phyloP scores from a whole-genome alignment of 352 stramenopile species.

The Vaucheria bursata region DNA sequence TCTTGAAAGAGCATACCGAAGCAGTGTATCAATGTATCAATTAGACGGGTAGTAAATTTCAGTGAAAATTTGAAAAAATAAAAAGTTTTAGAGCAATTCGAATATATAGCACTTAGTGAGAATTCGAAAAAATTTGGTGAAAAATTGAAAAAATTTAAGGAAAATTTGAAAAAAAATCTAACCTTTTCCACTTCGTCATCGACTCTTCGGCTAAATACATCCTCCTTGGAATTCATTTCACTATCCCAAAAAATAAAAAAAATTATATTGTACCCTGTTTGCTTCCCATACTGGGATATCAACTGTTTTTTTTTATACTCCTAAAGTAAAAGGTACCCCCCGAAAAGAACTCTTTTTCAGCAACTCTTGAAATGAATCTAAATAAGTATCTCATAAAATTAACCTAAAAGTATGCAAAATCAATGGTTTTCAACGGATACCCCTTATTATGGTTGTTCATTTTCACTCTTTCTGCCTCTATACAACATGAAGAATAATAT shows the following conservation, averaged over 20 bases:
- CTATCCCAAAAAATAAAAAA: not conserved
- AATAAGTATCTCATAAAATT: not conserved
- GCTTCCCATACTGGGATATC: not conserved
- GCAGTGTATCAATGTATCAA: too few species aligned
- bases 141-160: not conserved
- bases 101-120: not conserved
- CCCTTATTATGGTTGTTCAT: too few species aligned
- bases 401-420: too few species aligned
- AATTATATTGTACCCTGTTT: not conserved
- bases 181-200: slow-evolving; percentile 27
- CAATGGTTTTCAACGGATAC: too few species aligned
- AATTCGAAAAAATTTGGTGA: not conserved
- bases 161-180: slow-evolving; percentile 4
- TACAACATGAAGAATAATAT: too few species aligned
- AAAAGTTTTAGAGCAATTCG: not conserved
- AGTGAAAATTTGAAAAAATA: not conserved
- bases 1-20: too few species aligned
- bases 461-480: too few species aligned
- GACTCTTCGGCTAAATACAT: slow-evolving; percentile 17
- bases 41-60: too few species aligned
- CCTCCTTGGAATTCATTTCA: slow-evolving; percentile 15
- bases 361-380: not conserved
- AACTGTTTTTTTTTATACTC: not conserved
- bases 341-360: not conserved
- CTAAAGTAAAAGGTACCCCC: not conserved